These are phyloP conservation scores for Ogataea allantospora DNA, from an alignment of 805 yeast genomes.

Conservation along the genomic window DNA sequence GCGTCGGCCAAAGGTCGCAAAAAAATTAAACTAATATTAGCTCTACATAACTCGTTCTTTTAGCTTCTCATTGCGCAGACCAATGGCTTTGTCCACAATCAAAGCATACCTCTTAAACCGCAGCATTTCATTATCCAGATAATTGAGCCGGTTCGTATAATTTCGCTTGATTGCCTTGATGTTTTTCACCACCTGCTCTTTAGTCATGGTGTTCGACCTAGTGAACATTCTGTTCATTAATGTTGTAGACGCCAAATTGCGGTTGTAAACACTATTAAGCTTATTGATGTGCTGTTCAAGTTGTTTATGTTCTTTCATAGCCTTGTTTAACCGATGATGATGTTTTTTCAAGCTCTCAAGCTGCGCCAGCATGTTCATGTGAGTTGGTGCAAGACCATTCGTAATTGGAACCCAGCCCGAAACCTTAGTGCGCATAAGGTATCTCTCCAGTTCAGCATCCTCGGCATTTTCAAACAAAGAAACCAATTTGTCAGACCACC, in stretches of 20 bases:
- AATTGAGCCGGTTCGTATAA: slow-evolving; percentile 40
- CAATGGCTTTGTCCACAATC: slow-evolving; percentile 47
- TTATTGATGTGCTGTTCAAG: slow-evolving; percentile 13
- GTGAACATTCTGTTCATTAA: slow-evolving; percentile 18
- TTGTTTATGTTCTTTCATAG: slow-evolving; percentile 43
- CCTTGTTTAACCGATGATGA: slow-evolving; percentile 37
- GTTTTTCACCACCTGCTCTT: slow-evolving; percentile 28
- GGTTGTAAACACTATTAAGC: slow-evolving; percentile 15
- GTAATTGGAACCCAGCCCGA: slow-evolving; percentile 42
- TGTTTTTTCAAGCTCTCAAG: slow-evolving; percentile 39
- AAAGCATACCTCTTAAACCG: slow-evolving; percentile 46
- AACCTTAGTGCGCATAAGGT: slow-evolving; percentile 35
- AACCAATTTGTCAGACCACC: slow-evolving; percentile 55
- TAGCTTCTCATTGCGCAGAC: slow-evolving; percentile 39
- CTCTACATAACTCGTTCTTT: slow-evolving; percentile 2
- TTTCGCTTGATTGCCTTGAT: slow-evolving; percentile 38
- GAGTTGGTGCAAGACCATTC: slow-evolving; percentile 29
- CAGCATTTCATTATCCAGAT: slow-evolving; percentile 43
- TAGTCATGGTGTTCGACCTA: slow-evolving; percentile 12
- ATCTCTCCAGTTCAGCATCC: slow-evolving; percentile 9
- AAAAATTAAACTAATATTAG: not conserved
- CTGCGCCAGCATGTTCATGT: slow-evolving; percentile 37
- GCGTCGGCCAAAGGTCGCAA: slow-evolving; percentile 9
- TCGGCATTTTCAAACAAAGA: slow-evolving; percentile 13
- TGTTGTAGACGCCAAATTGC: slow-evolving; percentile 8